Percentiles rank a stretch among this genome's conserved stretches.
These are phyloP conservation scores for Geotrichum histeridarum DNA, from an alignment of 1,139 yeast species.

Conservation along the genomic window DNA sequence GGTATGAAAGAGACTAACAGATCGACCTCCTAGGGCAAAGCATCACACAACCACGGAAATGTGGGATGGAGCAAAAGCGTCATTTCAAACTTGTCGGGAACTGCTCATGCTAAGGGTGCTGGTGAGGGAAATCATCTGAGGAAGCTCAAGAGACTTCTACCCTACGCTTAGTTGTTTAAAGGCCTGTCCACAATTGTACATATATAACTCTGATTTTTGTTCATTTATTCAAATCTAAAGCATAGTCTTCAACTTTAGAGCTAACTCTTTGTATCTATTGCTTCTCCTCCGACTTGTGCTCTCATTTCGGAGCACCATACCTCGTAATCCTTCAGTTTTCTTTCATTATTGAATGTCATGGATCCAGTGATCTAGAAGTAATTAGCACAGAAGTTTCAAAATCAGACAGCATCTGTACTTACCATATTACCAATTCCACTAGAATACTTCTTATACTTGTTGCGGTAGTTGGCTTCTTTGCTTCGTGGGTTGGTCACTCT, in stretches of 20 bases:
- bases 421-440: slow-evolving; percentile 34
- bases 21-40: slow-evolving; percentile 46
- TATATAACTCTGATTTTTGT: not conserved
- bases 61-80: slow-evolving; percentile 73
- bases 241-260: not conserved
- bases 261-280: not conserved
- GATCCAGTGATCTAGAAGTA: slow-evolving; percentile 9
- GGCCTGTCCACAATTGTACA: not conserved
- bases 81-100: slow-evolving; percentile 59
- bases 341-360: slow-evolving; percentile 23
- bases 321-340: slow-evolving; percentile 23
- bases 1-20: slow-evolving; percentile 1
- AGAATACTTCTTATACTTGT: slow-evolving; percentile 22
- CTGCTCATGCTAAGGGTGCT: slow-evolving; percentile 50
- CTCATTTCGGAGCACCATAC: slow-evolving; percentile 23
- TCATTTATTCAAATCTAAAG: not conserved
- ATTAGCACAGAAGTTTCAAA: not conserved
- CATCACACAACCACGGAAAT: slow-evolving; percentile 90
- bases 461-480: slow-evolving; percentile 23
- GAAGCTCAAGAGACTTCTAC: slow-evolving; percentile 48
- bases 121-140: slow-evolving; percentile 48
- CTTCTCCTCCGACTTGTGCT: not conserved
- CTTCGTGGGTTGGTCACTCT: slow-evolving; percentile 28
- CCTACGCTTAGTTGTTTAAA: slow-evolving; percentile 29
- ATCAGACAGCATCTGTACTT: slow-evolving; percentile 6